phyloP scores from a whole-genome alignment of 2,329 filamentous ascomycete genomes.

The Aspergillus sp. region DNA sequence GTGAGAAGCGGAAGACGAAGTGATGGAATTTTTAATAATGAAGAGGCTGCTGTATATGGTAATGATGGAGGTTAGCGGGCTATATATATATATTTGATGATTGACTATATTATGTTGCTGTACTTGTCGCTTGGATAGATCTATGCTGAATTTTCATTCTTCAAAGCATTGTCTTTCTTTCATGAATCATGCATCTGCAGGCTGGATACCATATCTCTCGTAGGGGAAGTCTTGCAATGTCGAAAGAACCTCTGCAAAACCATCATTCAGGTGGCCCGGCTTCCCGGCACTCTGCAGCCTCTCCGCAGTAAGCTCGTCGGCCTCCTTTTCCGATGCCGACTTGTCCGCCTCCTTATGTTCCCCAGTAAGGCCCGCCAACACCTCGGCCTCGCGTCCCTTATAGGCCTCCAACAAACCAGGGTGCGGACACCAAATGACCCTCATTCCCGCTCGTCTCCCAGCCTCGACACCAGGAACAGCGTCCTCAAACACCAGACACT shows the following conservation, averaged over 20 bases:
- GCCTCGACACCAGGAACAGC: slow-evolving; percentile 90
- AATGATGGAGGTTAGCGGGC: neutral
- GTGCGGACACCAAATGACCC: slow-evolving; percentile 90
- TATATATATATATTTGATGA: neutral
- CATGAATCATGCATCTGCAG: slow-evolving; percentile 14
- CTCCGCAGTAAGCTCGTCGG: slow-evolving; percentile 37
- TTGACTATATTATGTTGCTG: neutral
- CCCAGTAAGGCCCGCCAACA: slow-evolving; percentile 79
- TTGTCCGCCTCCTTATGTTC: slow-evolving; percentile 61
- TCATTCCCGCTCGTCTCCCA: slow-evolving; percentile 88
- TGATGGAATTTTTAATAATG: slow-evolving; percentile 1
- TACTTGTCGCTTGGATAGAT: neutral
- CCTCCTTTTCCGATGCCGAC: slow-evolving; percentile 38
- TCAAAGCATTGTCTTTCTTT: neutral
- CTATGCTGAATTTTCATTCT: neutral
- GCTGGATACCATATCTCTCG: slow-evolving; percentile 56
- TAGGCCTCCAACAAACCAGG: slow-evolving; percentile 74
- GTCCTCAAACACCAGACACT: slow-evolving; percentile 96
- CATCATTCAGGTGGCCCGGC: slow-evolving; percentile 59
- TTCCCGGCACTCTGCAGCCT: slow-evolving; percentile 45
- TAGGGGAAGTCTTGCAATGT: slow-evolving; percentile 63
- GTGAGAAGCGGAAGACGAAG: slow-evolving; percentile 20
- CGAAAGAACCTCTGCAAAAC: slow-evolving; percentile 55
- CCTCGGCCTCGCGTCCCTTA: slow-evolving; percentile 71
- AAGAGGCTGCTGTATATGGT: neutral